Evolutionary conservation across 495 filamentous ascomycete species (phyloP).

Genomic region (Aspergillus haitiensis): DNA sequence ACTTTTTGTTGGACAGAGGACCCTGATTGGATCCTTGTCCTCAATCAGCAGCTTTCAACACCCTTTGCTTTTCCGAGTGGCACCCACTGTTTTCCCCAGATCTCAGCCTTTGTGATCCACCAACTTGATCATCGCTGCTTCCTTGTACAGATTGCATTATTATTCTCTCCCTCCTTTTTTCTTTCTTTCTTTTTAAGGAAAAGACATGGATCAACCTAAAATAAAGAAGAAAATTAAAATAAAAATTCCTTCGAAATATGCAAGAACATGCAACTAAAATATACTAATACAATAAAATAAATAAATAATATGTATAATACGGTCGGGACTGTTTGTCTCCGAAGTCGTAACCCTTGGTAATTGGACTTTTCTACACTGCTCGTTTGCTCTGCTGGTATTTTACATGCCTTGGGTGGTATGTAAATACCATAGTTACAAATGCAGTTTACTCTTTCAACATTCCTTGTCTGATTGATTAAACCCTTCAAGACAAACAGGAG

Average conservation of each 20-base stretch:
- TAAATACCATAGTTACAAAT: conserved; percentile 26
- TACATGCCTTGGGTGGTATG: conserved; percentile 34
- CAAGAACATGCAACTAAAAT: too few species aligned
- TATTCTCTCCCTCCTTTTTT: conserved; percentile 7
- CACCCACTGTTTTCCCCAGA: conserved; percentile 22
- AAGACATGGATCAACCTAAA: conserved; percentile 8
- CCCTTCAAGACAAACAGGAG: too few species aligned
- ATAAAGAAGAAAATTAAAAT: background rate
- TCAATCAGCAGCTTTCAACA: background rate
- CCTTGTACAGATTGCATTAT: too few species aligned
- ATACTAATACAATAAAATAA: too few species aligned
- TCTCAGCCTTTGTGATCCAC: conserved; percentile 28
- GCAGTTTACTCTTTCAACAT: background rate
- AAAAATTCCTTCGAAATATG: too few species aligned
- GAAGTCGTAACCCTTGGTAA: too few species aligned
- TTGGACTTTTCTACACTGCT: background rate
- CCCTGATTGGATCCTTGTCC: conserved; percentile 20
- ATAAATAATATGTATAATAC: too few species aligned
- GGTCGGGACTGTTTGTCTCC: too few species aligned
- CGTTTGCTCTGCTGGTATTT: conserved; percentile 12
- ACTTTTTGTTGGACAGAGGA: conserved; percentile 2
- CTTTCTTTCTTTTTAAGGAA: background rate
- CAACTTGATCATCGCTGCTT: conserved; percentile 4
- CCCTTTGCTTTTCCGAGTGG: conserved; percentile 1
- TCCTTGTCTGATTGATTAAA: background rate